Percentiles rank a stretch among this genome's conserved stretches.
Evolutionary conservation across 2,329 filamentous ascomycete genomes (phyloP).

Genomic region (Dissoconium aciculare): DNA sequence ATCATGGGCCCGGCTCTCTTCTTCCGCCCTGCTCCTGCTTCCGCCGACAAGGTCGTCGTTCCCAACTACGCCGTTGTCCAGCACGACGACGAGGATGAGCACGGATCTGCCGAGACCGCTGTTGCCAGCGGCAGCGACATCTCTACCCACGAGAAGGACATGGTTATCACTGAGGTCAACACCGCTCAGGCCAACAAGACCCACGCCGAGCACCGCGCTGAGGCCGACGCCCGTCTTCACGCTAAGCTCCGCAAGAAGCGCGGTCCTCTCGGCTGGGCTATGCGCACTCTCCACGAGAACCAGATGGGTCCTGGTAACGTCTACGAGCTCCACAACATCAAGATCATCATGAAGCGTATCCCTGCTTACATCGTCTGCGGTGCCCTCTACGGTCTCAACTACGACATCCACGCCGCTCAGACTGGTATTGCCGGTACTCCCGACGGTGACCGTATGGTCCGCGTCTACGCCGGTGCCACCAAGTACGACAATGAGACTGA

Average conservation of each 20-base stretch:
- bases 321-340: conserved; percentile 60
- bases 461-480: conserved; percentile 41
- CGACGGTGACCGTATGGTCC: conserved; percentile 53
- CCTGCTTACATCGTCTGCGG: conserved; percentile 52
- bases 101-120: conserved; percentile 24
- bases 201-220: conserved; percentile 48
- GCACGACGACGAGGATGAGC: conserved; percentile 38
- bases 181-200: background rate
- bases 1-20: conserved; percentile 24
- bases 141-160: conserved; percentile 22
- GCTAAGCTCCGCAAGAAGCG: conserved; percentile 46
- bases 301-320: conserved; percentile 56
- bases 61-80: conserved; percentile 69
- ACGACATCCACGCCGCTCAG: conserved; percentile 69
- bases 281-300: conserved; percentile 62
- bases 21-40: conserved; percentile 40
- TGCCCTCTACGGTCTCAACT: conserved; percentile 59
- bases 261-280: conserved; percentile 68
- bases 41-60: conserved; percentile 42
- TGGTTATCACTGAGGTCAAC: conserved; percentile 1
- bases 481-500: conserved; percentile 50
- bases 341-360: conserved; percentile 46
- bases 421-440: conserved; percentile 55
- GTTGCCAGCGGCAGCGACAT: conserved; percentile 21
- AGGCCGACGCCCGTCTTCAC: conserved; percentile 44